Conservation (phyloP, 2,329 filamentous ascomycete species). For the Orbilia ellipsospora region DNA sequence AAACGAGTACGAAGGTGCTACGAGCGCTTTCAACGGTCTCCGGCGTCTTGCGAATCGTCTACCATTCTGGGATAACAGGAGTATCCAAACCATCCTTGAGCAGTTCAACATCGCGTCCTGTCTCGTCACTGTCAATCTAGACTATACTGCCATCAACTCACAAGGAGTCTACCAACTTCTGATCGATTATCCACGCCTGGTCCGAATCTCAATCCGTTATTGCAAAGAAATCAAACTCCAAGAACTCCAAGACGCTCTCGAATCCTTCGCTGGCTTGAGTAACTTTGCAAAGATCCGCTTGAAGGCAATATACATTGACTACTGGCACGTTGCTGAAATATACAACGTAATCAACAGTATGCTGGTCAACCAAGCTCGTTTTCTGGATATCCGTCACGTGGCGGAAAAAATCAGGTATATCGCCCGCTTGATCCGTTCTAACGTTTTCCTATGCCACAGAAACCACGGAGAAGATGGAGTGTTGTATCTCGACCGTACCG, state of each 20-base stretch:
- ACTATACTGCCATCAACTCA: conserved; percentile 20
- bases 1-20: conserved; percentile 25
- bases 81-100: conserved; percentile 8
- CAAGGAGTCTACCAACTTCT: conserved; percentile 22
- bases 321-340: conserved; percentile 37
- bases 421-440: conserved; percentile 24
- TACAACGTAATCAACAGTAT: conserved; percentile 24
- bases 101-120: conserved; percentile 8
- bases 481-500: not conserved
- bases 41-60: conserved; percentile 28
- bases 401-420: conserved; percentile 35
- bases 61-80: conserved; percentile 32
- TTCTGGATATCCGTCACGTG: conserved; percentile 8
- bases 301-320: conserved; percentile 28
- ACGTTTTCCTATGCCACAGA: conserved; percentile 42
- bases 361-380: conserved; percentile 23
- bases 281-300: conserved; percentile 12
- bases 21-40: conserved; percentile 39
- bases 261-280: conserved; percentile 5
- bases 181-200: conserved; percentile 1
- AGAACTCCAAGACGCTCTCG: conserved; percentile 10
- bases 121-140: conserved; percentile 26
- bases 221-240: conserved; percentile 23
- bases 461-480: conserved; percentile 34
- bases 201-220: conserved; percentile 34